phyloP scores from a whole-genome alignment of 805 yeast genomes.

The Lipomyces spencermartinsiae region DNA sequence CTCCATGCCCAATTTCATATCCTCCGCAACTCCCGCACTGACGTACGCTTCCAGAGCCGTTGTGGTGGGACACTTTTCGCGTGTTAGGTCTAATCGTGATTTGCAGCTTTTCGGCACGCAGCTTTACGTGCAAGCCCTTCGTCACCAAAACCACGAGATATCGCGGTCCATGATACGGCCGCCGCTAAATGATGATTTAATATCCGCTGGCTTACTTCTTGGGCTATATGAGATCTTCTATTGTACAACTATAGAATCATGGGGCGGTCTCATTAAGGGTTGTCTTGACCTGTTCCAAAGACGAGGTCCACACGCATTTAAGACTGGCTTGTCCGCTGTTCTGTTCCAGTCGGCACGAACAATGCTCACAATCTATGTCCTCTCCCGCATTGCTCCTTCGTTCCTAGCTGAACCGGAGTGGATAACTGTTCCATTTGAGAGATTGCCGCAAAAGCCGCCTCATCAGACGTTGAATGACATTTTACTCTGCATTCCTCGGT shows the following conservation, averaged over 20 bases:
- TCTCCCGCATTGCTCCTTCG: background rate
- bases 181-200: conserved; percentile 4
- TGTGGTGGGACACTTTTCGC: background rate
- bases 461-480: conserved; percentile 12
- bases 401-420: conserved; percentile 17
- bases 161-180: background rate
- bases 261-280: conserved; percentile 8
- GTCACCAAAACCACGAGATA: background rate
- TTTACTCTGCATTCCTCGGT: conserved; percentile 3
- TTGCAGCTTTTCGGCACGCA: background rate
- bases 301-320: conserved; percentile 14
- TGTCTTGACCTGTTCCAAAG: conserved; percentile 1
- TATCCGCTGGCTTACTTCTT: conserved; percentile 11
- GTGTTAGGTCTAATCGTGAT: background rate
- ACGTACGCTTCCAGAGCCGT: conserved; percentile 5
- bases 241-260: background rate
- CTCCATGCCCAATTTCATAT: background rate
- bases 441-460: background rate
- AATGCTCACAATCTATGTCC: conserved; percentile 1
- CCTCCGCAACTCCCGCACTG: background rate
- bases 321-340: conserved; percentile 5
- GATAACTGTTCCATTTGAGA: conserved; percentile 13
- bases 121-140: conserved; percentile 1
- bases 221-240: conserved; percentile 9
- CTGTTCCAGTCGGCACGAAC: conserved; percentile 12